Percentiles rank a stretch among this genome's conserved stretches.
Evolutionary conservation across 1,284 basidiomycete genomes (phyloP).

Genomic region (Sporisorium scitamineum): DNA sequence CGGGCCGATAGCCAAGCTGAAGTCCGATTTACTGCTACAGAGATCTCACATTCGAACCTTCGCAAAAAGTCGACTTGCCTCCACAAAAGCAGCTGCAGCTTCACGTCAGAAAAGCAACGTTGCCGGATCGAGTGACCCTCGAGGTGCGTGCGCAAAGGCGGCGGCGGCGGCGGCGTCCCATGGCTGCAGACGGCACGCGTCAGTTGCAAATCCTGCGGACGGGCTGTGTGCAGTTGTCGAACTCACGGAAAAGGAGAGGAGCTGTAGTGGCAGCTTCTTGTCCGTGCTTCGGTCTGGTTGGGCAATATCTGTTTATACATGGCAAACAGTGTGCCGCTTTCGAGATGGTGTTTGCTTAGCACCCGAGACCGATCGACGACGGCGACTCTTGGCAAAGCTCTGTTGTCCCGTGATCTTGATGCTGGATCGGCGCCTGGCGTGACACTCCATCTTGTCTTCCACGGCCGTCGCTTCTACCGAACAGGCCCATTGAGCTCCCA

Average conservation of each 20-base stretch:
- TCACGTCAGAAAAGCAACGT: conserved; percentile 2
- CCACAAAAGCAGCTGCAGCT: conserved; percentile 10
- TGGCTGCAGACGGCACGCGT: background rate
- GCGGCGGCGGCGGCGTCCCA: background rate
- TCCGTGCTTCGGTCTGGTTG: background rate
- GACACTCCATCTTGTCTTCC: no score
- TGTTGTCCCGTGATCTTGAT: background rate
- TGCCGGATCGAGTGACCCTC: background rate
- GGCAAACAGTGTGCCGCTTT: no score
- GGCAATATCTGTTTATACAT: background rate
- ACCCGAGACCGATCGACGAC: conserved; percentile 5
- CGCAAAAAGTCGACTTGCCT: background rate
- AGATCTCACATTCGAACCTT: background rate
- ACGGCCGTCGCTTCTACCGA: background rate
- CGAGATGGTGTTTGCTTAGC: background rate
- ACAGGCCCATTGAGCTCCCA: no score
- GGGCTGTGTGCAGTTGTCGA: conserved; percentile 4
- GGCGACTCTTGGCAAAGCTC: conserved; percentile 6
- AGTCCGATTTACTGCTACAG: background rate
- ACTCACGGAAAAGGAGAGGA: background rate
- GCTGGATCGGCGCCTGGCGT: no score
- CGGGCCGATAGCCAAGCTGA: background rate
- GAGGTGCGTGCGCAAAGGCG: conserved; percentile 4
- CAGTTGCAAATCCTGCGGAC: no score
- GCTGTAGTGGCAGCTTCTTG: background rate